These are phyloP conservation scores for Diaporthe destruens DNA, from an alignment of 2,329 filamentous ascomycete species.

Conservation along the genomic window DNA sequence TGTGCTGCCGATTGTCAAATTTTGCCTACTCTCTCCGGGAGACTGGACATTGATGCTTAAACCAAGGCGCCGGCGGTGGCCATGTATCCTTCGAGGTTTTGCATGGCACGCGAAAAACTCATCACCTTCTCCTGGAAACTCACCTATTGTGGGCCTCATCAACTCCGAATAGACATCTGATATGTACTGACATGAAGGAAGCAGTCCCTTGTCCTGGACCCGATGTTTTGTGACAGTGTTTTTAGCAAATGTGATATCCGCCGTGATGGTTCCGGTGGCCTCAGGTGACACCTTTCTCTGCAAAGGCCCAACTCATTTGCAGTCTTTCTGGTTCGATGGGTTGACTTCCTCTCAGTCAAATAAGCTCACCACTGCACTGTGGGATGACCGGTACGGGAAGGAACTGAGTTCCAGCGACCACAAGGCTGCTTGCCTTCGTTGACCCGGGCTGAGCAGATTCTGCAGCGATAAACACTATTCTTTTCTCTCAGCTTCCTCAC, in stretches of 20 bases:
- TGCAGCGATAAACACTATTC: not conserved
- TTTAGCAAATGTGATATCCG: not conserved
- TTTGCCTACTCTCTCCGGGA: not conserved
- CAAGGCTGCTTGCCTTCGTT: not conserved
- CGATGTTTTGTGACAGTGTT: not conserved
- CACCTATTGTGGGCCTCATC: not conserved
- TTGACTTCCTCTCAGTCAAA: not conserved
- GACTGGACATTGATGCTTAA: not conserved
- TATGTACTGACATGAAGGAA: not conserved
- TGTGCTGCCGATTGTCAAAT: not conserved
- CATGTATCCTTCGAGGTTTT: not conserved
- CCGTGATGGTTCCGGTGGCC: not conserved
- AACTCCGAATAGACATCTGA: no score
- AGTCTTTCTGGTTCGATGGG: not conserved
- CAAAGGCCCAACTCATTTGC: not conserved
- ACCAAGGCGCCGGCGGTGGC: no score
- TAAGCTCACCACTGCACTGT: not conserved
- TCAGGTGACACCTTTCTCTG: not conserved
- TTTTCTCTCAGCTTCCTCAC: slow-evolving; percentile 1
- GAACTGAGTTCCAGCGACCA: not conserved
- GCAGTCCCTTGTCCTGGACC: not conserved
- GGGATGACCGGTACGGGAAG: not conserved
- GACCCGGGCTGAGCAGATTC: not conserved
- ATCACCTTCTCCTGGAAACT: not conserved
- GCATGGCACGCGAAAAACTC: not conserved